phyloP scores from a whole-genome alignment of 495 filamentous ascomycete genomes.

The Podospora comata region DNA sequence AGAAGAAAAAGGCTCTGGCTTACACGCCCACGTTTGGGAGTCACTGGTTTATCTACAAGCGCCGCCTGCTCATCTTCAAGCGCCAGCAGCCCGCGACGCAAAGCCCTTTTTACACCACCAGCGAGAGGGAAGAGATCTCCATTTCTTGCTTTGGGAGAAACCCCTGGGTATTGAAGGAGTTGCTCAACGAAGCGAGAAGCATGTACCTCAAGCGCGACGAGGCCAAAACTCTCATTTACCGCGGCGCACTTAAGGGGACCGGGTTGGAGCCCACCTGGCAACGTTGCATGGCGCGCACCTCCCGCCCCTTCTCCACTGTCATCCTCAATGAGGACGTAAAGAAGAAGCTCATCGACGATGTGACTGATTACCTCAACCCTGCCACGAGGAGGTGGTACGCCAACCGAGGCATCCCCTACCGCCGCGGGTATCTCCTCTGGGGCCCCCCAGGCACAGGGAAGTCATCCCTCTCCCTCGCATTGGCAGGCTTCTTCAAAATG shows the following conservation, averaged over 20 bases:
- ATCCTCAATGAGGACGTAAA: slow-evolving; percentile 78
- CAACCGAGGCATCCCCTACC: slow-evolving; percentile 69
- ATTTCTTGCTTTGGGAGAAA: slow-evolving; percentile 65
- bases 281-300: slow-evolving; percentile 56
- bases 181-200: slow-evolving; percentile 62
- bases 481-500: slow-evolving; percentile 69
- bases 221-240: slow-evolving; percentile 64
- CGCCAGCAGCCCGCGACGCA: slow-evolving; percentile 40
- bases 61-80: slow-evolving; percentile 54
- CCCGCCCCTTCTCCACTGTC: slow-evolving; percentile 80
- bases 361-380: slow-evolving; percentile 85
- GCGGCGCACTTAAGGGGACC: slow-evolving; percentile 44
- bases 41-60: slow-evolving; percentile 65
- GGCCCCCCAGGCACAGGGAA: slow-evolving; percentile 84
- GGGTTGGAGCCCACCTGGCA: slow-evolving; percentile 45
- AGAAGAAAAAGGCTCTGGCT: slow-evolving; percentile 57
- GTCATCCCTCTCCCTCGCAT: slow-evolving; percentile 58
- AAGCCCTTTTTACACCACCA: slow-evolving; percentile 27
- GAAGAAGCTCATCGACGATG: slow-evolving; percentile 68
- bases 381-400: slow-evolving; percentile 75
- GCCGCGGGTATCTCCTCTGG: slow-evolving; percentile 78
- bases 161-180: slow-evolving; percentile 60
- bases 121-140: slow-evolving; percentile 57
- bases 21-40: slow-evolving; percentile 64
- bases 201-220: slow-evolving; percentile 57